Conservation (phyloP, 1,139 yeast genomes). For the Geotrichum bryndzae region DNA sequence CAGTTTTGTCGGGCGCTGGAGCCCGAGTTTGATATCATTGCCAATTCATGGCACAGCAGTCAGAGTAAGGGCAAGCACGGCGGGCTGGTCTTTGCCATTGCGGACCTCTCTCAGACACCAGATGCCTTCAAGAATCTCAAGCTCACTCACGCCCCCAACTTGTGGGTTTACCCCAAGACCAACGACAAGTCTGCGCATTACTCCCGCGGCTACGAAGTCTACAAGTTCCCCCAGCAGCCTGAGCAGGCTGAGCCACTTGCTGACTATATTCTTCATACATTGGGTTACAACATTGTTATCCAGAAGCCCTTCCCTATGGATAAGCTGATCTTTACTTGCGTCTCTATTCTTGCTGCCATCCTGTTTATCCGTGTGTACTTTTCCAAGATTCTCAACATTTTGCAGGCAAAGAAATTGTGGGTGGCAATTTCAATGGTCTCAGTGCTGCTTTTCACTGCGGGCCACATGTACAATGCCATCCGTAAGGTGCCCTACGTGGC, state of each 20-base stretch:
- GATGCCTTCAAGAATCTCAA: conserved; percentile 48
- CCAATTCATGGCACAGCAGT: conserved; percentile 51
- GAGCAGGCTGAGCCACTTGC: conserved; percentile 44
- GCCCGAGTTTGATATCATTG: conserved; percentile 59
- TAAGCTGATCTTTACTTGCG: conserved; percentile 42
- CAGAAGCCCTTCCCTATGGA: conserved; percentile 57
- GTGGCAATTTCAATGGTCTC: conserved; percentile 53
- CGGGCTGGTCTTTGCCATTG: conserved; percentile 59
- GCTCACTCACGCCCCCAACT: conserved; percentile 72
- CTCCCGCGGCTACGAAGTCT: conserved; percentile 38
- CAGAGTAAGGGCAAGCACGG: conserved; percentile 40
- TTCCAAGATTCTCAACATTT: conserved; percentile 31
- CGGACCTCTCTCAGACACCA: conserved; percentile 60
- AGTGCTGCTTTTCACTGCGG: conserved; percentile 70
- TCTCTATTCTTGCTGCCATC: conserved; percentile 30
- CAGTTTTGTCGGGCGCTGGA: conserved; percentile 63
- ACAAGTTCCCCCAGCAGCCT: conserved; percentile 50
- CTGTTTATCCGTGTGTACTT: conserved; percentile 27
- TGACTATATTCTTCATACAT: conserved; percentile 32
- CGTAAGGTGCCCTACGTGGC: conserved; percentile 69
- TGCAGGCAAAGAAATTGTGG: conserved; percentile 54
- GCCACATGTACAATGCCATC: conserved; percentile 90
- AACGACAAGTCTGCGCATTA: conserved; percentile 31
- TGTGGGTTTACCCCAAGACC: conserved; percentile 62
- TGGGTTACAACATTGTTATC: conserved; percentile 45